phyloP scores from a whole-genome alignment of 306 rosid genomes.

The Lathyrus aphaca region DNA sequence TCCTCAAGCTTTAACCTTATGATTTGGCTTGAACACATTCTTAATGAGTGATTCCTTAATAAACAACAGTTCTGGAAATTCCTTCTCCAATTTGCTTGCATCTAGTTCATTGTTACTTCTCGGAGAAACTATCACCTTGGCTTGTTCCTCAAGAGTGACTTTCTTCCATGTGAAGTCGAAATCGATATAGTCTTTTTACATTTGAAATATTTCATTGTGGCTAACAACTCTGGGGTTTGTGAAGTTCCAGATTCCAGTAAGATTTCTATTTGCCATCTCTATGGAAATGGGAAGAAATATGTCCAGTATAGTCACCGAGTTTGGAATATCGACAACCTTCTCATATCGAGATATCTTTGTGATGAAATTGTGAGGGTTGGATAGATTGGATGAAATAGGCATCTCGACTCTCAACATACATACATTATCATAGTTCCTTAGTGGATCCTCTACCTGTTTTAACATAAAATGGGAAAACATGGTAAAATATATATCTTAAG shows the following conservation, averaged over 20 bases:
- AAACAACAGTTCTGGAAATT: slow-evolving; percentile 75
- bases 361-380: slow-evolving; percentile 85
- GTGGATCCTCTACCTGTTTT: slow-evolving; percentile 79
- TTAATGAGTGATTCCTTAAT: slow-evolving; percentile 82
- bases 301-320: slow-evolving; percentile 87
- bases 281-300: slow-evolving; percentile 88
- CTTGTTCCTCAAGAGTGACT: slow-evolving; percentile 84
- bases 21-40: slow-evolving; percentile 80
- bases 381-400: slow-evolving; percentile 85
- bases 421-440: slow-evolving; percentile 79
- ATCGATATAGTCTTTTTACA: slow-evolving; percentile 71
- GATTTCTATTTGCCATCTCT: slow-evolving; percentile 90
- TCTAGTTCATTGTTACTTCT: slow-evolving; percentile 90
- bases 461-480: background rate
- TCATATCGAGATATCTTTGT: slow-evolving; percentile 85
- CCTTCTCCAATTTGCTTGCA: slow-evolving; percentile 59
- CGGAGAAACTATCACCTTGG: slow-evolving; percentile 84
- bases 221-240: slow-evolving; percentile 93
- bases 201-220: slow-evolving; percentile 80
- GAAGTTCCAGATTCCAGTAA: slow-evolving; percentile 86
- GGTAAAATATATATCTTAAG: slow-evolving; percentile 11
- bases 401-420: slow-evolving; percentile 86
- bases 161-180: slow-evolving; percentile 80
- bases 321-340: slow-evolving; percentile 86
- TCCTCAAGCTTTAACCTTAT: slow-evolving; percentile 56